Evolutionary conservation across 345 rosid genomes (phyloP).

Genomic region (Populus simonii): DNA sequence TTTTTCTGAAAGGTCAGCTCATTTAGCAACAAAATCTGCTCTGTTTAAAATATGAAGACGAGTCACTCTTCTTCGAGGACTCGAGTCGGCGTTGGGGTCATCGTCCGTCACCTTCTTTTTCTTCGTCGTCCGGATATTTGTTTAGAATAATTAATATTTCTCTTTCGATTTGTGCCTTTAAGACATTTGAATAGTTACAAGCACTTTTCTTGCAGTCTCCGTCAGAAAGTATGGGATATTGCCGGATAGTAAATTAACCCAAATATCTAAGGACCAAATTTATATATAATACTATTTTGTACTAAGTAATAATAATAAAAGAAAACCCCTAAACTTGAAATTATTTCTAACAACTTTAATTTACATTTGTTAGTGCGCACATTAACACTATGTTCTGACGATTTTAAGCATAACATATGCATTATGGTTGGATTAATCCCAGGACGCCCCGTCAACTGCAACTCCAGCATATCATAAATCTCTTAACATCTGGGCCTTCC

Average conservation of each 20-base stretch:
- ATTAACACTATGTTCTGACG: background rate
- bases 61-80: too few species aligned
- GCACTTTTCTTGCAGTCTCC: background rate
- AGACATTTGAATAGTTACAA: background rate
- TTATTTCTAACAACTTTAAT: background rate
- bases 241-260: too few species aligned
- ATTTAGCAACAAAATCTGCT: too few species aligned
- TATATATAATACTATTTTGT: too few species aligned
- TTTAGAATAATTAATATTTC: background rate
- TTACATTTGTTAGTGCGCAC: background rate
- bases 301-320: too few species aligned
- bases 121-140: background rate
- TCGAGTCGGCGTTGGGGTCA: too few species aligned
- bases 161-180: background rate
- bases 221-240: background rate
- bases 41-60: too few species aligned
- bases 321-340: background rate
- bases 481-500: conserved; percentile 37
- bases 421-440: background rate
- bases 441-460: conserved; percentile 38
- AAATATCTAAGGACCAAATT: too few species aligned
- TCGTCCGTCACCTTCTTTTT: background rate
- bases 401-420: background rate
- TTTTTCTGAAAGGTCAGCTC: too few species aligned
- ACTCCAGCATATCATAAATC: conserved; percentile 40